These are phyloP conservation scores for Penicillium sp. DNA, from an alignment of 2,329 filamentous ascomycete species.

Conservation along the genomic window DNA sequence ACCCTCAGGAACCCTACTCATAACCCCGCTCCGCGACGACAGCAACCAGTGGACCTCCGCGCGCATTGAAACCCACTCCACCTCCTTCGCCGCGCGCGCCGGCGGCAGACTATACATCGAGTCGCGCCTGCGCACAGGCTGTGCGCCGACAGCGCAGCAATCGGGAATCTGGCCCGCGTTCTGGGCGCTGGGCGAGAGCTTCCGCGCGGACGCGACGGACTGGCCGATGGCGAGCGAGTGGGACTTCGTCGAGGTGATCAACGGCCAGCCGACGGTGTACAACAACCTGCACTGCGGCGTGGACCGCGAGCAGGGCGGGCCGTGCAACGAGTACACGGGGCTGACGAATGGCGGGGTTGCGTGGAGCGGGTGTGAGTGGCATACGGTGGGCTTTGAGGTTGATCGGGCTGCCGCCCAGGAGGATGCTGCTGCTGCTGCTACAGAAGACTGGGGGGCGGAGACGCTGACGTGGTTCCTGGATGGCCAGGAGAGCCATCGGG, in stretches of 20 bases:
- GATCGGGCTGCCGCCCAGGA: background rate
- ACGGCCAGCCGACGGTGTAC: conserved; percentile 3
- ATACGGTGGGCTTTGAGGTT: conserved; percentile 19
- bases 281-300: conserved; percentile 13
- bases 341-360: conserved; percentile 11
- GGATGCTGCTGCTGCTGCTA: too few relatives aligned
- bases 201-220: conserved; percentile 6
- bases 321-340: conserved; percentile 15
- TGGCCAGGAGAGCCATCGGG: background rate
- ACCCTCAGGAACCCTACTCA: background rate
- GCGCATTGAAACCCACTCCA: conserved; percentile 14
- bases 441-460: background rate
- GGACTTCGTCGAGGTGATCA: conserved; percentile 17
- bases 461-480: conserved; percentile 14
- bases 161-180: conserved; percentile 17
- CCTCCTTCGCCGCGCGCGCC: background rate
- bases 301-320: conserved; percentile 4
- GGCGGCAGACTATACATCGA: conserved; percentile 15
- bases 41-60: conserved; percentile 14
- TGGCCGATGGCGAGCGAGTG: conserved; percentile 13
- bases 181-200: conserved; percentile 13
- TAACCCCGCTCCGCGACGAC: background rate
- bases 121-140: conserved; percentile 5
- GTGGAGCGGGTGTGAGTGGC: conserved; percentile 12
- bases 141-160: background rate